phyloP scores from a whole-genome alignment of 352 stramenopile genomes.

The Phytophthora idaei region DNA sequence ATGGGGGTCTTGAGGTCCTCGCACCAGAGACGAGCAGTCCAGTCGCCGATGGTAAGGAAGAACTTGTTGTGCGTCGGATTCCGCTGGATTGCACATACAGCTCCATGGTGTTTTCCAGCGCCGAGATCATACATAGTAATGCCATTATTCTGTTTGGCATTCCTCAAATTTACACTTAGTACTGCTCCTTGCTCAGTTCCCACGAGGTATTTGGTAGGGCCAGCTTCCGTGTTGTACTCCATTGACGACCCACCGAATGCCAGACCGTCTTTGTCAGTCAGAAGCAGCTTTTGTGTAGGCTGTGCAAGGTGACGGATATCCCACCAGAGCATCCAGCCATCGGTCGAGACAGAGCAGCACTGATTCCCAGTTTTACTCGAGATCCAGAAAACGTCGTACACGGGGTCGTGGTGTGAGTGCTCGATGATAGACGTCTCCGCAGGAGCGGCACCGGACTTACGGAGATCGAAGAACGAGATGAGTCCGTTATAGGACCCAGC shows the following conservation, averaged over 20 bases:
- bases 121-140: slow-evolving; percentile 96
- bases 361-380: slow-evolving; percentile 96
- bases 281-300: slow-evolving; percentile 80
- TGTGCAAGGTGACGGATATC: slow-evolving; percentile 89
- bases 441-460: slow-evolving; percentile 89
- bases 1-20: slow-evolving; percentile 98
- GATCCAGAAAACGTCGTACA: slow-evolving; percentile 97
- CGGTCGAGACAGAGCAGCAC: slow-evolving; percentile 96
- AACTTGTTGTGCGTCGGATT: slow-evolving; percentile 98
- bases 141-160: slow-evolving; percentile 97
- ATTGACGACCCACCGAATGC: slow-evolving; percentile 94
- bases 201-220: slow-evolving; percentile 97
- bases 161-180: slow-evolving; percentile 94
- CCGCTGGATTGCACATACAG: slow-evolving; percentile 95
- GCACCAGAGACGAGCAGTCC: slow-evolving; percentile 96
- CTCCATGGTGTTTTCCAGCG: slow-evolving; percentile 94
- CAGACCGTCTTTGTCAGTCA: slow-evolving; percentile 79
- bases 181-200: slow-evolving; percentile 98
- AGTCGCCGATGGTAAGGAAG: slow-evolving; percentile 98
- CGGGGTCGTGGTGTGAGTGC: slow-evolving; percentile 97
- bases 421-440: slow-evolving; percentile 95
- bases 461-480: slow-evolving; percentile 96
- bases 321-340: slow-evolving; percentile 94
- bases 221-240: slow-evolving; percentile 97
- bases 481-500: slow-evolving; percentile 97